These are phyloP conservation scores for Floccularia luteovirens DNA, from an alignment of 768 basidiomycete species.

Conservation along the genomic window DNA sequence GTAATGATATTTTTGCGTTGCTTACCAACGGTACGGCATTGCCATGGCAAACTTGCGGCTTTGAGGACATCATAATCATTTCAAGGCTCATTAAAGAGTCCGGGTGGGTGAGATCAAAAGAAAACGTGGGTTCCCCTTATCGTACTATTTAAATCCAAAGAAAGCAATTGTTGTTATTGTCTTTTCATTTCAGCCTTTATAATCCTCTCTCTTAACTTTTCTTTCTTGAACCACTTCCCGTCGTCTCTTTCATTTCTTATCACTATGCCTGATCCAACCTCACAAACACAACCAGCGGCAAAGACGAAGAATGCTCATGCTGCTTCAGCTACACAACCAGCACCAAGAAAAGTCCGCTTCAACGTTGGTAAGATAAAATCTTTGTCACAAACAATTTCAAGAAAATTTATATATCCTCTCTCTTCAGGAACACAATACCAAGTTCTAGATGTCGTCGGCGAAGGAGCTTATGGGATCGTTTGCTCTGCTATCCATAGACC, in stretches of 20 bases:
- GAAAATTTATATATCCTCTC: slow-evolving; percentile 4
- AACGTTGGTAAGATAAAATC: slow-evolving; percentile 56
- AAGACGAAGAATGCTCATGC: slow-evolving; percentile 32
- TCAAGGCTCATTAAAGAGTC: no score
- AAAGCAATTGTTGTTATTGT: not conserved
- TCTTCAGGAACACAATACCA: slow-evolving; percentile 67
- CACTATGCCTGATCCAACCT: slow-evolving; percentile 19
- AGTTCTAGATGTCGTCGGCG: slow-evolving; percentile 81
- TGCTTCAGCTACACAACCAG: slow-evolving; percentile 33
- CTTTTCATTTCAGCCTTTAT: not conserved
- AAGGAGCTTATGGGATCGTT: slow-evolving; percentile 93
- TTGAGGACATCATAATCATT: no score
- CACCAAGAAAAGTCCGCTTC: slow-evolving; percentile 82
- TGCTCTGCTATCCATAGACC: slow-evolving; percentile 87
- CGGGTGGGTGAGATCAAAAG: not conserved
- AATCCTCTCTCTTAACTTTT: not conserved
- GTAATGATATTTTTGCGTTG: not conserved
- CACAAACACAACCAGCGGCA: slow-evolving; percentile 18
- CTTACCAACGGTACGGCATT: not conserved
- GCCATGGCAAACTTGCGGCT: not conserved
- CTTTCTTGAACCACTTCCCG: not conserved
- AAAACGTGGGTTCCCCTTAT: no score
- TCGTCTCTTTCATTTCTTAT: not conserved
- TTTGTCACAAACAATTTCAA: slow-evolving; percentile 5
- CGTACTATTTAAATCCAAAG: no score